Evolutionary conservation across 495 filamentous ascomycete species (phyloP), one percentile per base, ranked within the genome.

Genomic region (Aspergillus nanangensis): DNA sequence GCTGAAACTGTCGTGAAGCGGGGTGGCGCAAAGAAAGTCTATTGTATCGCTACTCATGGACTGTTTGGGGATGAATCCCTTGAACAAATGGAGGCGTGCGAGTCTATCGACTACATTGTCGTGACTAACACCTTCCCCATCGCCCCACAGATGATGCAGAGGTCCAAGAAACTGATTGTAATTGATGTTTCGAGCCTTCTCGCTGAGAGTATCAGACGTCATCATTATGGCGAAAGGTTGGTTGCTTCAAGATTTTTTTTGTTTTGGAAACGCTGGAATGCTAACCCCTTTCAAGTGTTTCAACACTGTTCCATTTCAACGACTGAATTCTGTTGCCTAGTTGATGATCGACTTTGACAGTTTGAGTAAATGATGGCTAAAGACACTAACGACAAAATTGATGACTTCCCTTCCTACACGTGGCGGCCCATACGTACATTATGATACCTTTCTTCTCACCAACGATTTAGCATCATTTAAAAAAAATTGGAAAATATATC

Each of bases 51-150:
- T 15, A 98, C 93, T 0, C 93, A 98, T 58, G 94, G 89, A 14
- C 78, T 98, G 18, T 97, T 97, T 61, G 88, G 89, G 32, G 86
- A 82, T 29, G 85, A 96, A 56, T 89, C 87, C 44, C 78, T 97
- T 9, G 86, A 88, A 55, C 86, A 96, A 65, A 82, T 98, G 77
- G 84, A 94, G 62, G 80, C 79, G 20, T 96, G 93, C 69, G 80
- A 89, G 31, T 94, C 87, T 56, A 97, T 98, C 60, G 83, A 97
- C 61, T 71, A 82, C 50, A 92, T 98, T 51, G 84, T 98, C 34
- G 93, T 98, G 48, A 98, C 93, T 19, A 95, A 97, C 69, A 90
- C 90, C 32, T 96, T 96, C 62, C 93, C 93, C 7, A 94, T 97
- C 50, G 72, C 81, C 13, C 77, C 80, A 37, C 78, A 86, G 50